Evolutionary conservation across 129 eudicot species (phyloP).

Genomic region (Flaveria trinervia): DNA sequence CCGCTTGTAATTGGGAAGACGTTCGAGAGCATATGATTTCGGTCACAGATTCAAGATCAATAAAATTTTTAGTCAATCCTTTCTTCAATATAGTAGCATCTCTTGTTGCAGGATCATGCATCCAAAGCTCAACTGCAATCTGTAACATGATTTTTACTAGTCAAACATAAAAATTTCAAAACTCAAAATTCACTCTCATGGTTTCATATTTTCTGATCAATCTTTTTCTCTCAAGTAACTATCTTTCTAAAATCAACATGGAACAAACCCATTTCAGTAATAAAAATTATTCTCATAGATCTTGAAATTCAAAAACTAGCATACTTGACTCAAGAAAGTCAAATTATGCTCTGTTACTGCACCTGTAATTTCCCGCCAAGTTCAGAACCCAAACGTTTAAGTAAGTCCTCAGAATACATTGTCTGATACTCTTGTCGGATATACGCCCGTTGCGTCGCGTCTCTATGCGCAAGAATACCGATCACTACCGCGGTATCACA

Average conservation of each 20-base stretch:
- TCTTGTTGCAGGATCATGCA: conserved; percentile 66
- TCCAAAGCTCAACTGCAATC: conserved; percentile 62
- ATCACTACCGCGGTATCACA: conserved; percentile 48
- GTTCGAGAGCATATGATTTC: conserved; percentile 60
- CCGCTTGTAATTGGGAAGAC: conserved; percentile 43
- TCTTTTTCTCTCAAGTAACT: background rate
- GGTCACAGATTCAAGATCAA: conserved; percentile 44
- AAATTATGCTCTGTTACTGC: conserved; percentile 6
- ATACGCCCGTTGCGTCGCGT: conserved; percentile 44
- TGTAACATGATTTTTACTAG: conserved; percentile 19
- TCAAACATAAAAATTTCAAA: conserved; percentile 17
- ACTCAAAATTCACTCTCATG: conserved; percentile 21
- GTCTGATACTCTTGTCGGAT: conserved; percentile 46
- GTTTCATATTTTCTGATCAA: background rate
- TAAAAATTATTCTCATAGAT: background rate
- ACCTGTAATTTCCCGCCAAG: conserved; percentile 58
- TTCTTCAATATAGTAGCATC: conserved; percentile 49
- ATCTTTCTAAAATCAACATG: background rate
- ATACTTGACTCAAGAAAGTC: conserved; percentile 15
- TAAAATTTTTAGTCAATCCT: conserved; percentile 30
- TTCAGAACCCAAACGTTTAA: conserved; percentile 51
- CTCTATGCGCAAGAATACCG: conserved; percentile 53
- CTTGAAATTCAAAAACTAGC: background rate
- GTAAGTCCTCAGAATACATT: conserved; percentile 49
- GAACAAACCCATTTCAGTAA: background rate